phyloP scores from a whole-genome alignment of 2,329 filamentous ascomycete genomes.

The Botrytis tulipae region DNA sequence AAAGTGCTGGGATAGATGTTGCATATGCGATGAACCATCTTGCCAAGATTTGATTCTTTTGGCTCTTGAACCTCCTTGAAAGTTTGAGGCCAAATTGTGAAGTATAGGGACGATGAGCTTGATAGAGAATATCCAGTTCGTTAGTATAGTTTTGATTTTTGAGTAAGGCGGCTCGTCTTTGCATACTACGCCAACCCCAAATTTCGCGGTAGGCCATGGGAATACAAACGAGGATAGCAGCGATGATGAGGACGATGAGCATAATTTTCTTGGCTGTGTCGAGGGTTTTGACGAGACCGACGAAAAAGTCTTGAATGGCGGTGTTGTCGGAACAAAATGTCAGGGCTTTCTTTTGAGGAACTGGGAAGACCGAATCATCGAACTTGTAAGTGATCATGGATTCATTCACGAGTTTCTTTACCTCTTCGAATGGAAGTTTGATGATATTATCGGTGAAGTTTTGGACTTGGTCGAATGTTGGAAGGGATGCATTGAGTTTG shows the following conservation, averaged over 20 bases:
- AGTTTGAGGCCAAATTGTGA: slow-evolving; percentile 69
- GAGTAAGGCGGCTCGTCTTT: slow-evolving; percentile 66
- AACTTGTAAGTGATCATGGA: slow-evolving; percentile 74
- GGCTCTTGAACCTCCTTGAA: slow-evolving; percentile 61
- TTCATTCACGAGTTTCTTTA: slow-evolving; percentile 70
- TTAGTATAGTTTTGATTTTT: slow-evolving; percentile 63
- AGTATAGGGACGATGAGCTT: slow-evolving; percentile 77
- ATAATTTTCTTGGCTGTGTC: slow-evolving; percentile 70
- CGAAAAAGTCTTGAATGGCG: slow-evolving; percentile 80
- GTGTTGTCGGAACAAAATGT: slow-evolving; percentile 87
- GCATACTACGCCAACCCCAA: slow-evolving; percentile 70
- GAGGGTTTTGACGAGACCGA: slow-evolving; percentile 65
- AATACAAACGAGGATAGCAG: slow-evolving; percentile 70
- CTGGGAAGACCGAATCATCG: slow-evolving; percentile 72
- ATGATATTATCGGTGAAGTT: slow-evolving; percentile 77
- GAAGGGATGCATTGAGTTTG: slow-evolving; percentile 74
- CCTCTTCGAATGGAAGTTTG: slow-evolving; percentile 74
- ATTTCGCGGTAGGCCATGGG: slow-evolving; percentile 82
- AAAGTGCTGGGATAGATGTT: slow-evolving; percentile 65
- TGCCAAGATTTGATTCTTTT: slow-evolving; percentile 61
- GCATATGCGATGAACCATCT: slow-evolving; percentile 67
- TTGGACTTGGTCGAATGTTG: slow-evolving; percentile 78
- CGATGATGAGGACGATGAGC: slow-evolving; percentile 68
- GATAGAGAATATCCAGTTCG: slow-evolving; percentile 83
- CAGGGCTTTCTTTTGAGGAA: slow-evolving; percentile 78